These are phyloP conservation scores for Fusarium neocosmosporiellum DNA, from an alignment of 2,329 filamentous ascomycete species.

Conservation along the genomic window DNA sequence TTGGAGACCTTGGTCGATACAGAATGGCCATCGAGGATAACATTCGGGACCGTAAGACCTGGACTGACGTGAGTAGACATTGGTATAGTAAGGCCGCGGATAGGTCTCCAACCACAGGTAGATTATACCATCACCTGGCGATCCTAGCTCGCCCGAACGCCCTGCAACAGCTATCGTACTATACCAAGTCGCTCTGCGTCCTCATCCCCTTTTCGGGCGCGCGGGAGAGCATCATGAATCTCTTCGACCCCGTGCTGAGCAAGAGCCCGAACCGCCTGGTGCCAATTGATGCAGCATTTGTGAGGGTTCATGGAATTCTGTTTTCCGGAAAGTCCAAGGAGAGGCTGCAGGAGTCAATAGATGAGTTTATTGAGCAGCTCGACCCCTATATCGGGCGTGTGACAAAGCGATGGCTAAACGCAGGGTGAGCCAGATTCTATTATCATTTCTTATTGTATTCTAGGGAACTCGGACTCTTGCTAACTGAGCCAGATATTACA, in stretches of 20 bases:
- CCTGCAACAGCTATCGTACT: slow-evolving; percentile 78
- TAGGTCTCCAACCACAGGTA: slow-evolving; percentile 77
- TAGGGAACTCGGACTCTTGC: neutral
- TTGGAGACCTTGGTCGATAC: slow-evolving; percentile 87
- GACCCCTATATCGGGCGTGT: slow-evolving; percentile 66
- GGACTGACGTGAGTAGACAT: slow-evolving; percentile 81
- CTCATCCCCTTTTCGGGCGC: slow-evolving; percentile 74
- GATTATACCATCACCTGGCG: slow-evolving; percentile 89
- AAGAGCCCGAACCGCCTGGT: slow-evolving; percentile 49
- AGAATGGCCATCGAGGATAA: slow-evolving; percentile 91
- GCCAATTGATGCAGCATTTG: slow-evolving; percentile 67
- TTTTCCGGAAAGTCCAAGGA: slow-evolving; percentile 65
- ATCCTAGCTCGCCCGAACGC: slow-evolving; percentile 78
- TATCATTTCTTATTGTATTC: too few species aligned
- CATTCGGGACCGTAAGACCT: slow-evolving; percentile 78
- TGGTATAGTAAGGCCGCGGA: slow-evolving; percentile 91
- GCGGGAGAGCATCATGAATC: slow-evolving; percentile 74
- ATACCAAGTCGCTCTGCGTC: slow-evolving; percentile 77
- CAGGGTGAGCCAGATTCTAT: slow-evolving; percentile 49
- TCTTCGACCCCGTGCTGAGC: slow-evolving; percentile 71
- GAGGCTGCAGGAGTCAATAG: slow-evolving; percentile 56
- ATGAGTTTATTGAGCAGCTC: slow-evolving; percentile 64
- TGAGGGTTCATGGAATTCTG: slow-evolving; percentile 72
- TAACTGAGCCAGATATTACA: slow-evolving; percentile 44
- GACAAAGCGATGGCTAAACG: slow-evolving; percentile 63